Evolutionary conservation across 495 filamentous ascomycete species (phyloP).

Genomic region (Tuber calosporum): DNA sequence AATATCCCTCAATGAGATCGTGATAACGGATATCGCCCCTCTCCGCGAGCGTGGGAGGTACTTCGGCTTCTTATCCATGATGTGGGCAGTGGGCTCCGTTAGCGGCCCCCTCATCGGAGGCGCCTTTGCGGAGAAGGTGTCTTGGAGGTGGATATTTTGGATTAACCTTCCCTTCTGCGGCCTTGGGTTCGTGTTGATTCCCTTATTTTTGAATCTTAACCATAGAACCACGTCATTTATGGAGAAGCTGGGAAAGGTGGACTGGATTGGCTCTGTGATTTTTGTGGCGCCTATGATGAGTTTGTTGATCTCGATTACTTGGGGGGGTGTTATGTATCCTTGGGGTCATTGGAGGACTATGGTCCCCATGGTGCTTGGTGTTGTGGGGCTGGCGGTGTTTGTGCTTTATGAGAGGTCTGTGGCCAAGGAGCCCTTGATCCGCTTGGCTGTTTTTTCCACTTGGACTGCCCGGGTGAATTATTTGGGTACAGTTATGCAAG

Average conservation of each 20-base stretch:
- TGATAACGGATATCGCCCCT: slow-evolving; percentile 60
- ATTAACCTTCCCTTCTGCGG: slow-evolving; percentile 47
- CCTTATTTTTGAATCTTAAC: slow-evolving; percentile 45
- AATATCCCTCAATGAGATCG: slow-evolving; percentile 55
- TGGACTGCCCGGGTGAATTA: slow-evolving; percentile 45
- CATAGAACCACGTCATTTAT: slow-evolving; percentile 34
- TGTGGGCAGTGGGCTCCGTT: slow-evolving; percentile 62
- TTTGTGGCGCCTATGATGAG: slow-evolving; percentile 48
- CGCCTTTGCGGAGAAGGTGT: slow-evolving; percentile 57
- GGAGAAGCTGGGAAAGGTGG: slow-evolving; percentile 50
- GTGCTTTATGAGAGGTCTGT: slow-evolving; percentile 49
- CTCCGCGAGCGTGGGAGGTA: slow-evolving; percentile 49
- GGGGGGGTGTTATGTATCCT: slow-evolving; percentile 51
- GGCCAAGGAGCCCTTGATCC: slow-evolving; percentile 48
- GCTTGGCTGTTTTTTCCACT: slow-evolving; percentile 45
- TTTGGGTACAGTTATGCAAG: slow-evolving; percentile 51
- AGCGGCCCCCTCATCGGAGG: slow-evolving; percentile 63
- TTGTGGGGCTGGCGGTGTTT: slow-evolving; percentile 44
- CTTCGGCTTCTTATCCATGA: slow-evolving; percentile 45
- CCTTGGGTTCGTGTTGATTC: slow-evolving; percentile 42
- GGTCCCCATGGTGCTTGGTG: slow-evolving; percentile 53
- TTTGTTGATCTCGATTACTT: slow-evolving; percentile 52
- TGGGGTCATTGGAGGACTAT: slow-evolving; percentile 54
- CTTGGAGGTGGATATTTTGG: slow-evolving; percentile 54
- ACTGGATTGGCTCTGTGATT: slow-evolving; percentile 55